A percentile compares a stretch with the other conserved stretches of the same genome.
Evolutionary conservation across 2,329 filamentous ascomycete genomes (phyloP).

Genomic region (Ceratocystis ficicola): DNA sequence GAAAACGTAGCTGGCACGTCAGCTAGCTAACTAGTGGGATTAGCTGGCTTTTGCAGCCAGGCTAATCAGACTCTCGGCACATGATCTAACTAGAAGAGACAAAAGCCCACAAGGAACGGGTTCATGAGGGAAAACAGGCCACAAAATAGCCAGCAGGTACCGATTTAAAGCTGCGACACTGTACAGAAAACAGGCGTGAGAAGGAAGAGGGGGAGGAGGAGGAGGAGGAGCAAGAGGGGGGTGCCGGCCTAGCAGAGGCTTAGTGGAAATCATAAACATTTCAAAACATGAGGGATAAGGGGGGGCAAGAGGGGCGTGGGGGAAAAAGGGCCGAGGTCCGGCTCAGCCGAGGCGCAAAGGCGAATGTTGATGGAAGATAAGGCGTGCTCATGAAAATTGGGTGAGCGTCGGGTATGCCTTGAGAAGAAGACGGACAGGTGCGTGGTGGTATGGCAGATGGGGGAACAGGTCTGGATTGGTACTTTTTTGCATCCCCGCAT

Average conservation of each 20-base stretch:
- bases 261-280: background rate
- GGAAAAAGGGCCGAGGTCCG: slow-evolving; percentile 2
- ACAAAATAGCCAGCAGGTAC: background rate
- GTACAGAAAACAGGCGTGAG: background rate
- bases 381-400: background rate
- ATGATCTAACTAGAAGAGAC: background rate
- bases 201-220: background rate
- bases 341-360: background rate
- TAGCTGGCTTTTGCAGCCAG: no score
- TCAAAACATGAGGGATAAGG: background rate
- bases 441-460: background rate
- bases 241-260: background rate
- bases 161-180: background rate
- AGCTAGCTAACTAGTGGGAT: background rate
- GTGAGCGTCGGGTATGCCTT: background rate
- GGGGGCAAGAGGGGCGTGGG: background rate
- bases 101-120: background rate
- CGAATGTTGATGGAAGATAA: background rate
- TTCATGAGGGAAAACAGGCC: background rate
- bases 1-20: background rate
- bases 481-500: background rate
- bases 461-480: background rate
- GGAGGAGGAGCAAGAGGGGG: background rate
- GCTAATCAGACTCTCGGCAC: background rate
- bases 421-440: background rate